Percentiles rank a stretch among this genome's conserved stretches.
Evolutionary conservation across 495 filamentous ascomycete species (phyloP).

Genomic region (Chaetomium cochliodes): DNA sequence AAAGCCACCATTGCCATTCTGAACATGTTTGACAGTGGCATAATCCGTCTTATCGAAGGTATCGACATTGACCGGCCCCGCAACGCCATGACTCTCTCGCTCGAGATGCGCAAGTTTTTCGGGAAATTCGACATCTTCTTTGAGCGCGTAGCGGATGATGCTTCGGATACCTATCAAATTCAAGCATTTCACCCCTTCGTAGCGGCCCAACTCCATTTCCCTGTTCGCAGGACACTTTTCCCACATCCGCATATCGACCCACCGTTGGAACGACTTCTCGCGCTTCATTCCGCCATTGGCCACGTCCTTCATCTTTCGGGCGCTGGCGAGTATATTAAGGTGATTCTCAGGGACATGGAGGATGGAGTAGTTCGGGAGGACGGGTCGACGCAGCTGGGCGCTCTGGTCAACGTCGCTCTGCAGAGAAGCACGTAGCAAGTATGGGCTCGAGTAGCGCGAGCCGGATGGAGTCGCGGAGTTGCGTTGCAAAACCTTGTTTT

Average conservation of each 20-base stretch:
- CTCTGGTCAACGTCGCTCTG: too few species aligned
- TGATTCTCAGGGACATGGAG: slow-evolving; percentile 15
- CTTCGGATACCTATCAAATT: slow-evolving; percentile 16
- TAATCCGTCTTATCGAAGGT: slow-evolving; percentile 6
- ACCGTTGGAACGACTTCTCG: slow-evolving; percentile 10
- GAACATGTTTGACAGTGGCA: slow-evolving; percentile 10
- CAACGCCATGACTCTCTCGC: slow-evolving; percentile 10
- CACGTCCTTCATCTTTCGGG: slow-evolving; percentile 11
- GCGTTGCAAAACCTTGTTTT: too few species aligned
- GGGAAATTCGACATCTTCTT: slow-evolving; percentile 14
- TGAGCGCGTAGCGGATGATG: slow-evolving; percentile 6
- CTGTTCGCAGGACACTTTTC: slow-evolving; percentile 11
- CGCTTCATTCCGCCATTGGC: background rate
- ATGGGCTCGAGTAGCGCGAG: too few species aligned
- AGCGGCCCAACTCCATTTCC: background rate
- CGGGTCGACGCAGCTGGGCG: slow-evolving; percentile 18
- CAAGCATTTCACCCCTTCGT: background rate
- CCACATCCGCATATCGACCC: slow-evolving; percentile 5
- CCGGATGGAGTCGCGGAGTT: too few species aligned
- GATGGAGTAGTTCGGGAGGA: slow-evolving; percentile 7
- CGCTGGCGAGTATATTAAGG: slow-evolving; percentile 11
- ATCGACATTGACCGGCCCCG: slow-evolving; percentile 9
- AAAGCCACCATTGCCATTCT: slow-evolving; percentile 9
- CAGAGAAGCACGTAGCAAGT: too few species aligned
- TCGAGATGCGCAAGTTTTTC: slow-evolving; percentile 2